These are phyloP conservation scores for Globisporangium orthogonon DNA, from an alignment of 352 stramenopile genomes.

Conservation along the genomic window DNA sequence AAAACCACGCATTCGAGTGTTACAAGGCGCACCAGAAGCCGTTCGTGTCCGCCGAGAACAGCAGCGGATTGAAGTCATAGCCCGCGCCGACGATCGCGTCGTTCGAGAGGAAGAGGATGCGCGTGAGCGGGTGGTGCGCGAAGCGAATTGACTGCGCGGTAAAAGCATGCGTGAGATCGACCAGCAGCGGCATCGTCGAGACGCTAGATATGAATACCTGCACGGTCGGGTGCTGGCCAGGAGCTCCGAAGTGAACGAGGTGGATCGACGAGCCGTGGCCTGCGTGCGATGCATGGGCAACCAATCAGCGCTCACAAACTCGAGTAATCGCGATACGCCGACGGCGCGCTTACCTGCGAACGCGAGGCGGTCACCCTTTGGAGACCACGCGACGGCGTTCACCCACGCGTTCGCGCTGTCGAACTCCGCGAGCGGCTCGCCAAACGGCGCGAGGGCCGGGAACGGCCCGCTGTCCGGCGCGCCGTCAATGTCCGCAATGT, in stretches of 20 bases:
- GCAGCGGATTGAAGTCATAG: conserved; percentile 90
- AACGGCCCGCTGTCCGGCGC: conserved; percentile 67
- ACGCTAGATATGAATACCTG: conserved; percentile 26
- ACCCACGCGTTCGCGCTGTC: conserved; percentile 90
- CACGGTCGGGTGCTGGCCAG: conserved; percentile 65
- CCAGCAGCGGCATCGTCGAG: no score
- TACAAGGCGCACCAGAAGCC: conserved; percentile 54
- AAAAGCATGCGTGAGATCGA: not conserved
- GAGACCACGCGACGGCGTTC: conserved; percentile 89
- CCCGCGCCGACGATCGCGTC: conserved; percentile 82
- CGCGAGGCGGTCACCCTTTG: conserved; percentile 79
- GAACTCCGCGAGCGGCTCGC: conserved; percentile 77
- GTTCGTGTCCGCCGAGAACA: conserved; percentile 78
- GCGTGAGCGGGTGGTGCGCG: conserved; percentile 73
- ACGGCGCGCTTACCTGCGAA: conserved; percentile 49
- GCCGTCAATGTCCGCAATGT: conserved; percentile 79
- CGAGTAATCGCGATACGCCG: no score
- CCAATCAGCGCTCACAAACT: not conserved
- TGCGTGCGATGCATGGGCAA: conserved; percentile 2
- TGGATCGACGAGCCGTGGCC: conserved; percentile 89
- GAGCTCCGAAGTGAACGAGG: conserved; percentile 80
- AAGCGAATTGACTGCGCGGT: conserved; percentile 80
- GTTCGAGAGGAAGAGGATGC: conserved; percentile 88
- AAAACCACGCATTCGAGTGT: not conserved
- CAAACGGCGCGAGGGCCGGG: conserved; percentile 66